phyloP scores from a whole-genome alignment of 2,329 filamentous ascomycete genomes.

The Dactylellina parvicollis region DNA sequence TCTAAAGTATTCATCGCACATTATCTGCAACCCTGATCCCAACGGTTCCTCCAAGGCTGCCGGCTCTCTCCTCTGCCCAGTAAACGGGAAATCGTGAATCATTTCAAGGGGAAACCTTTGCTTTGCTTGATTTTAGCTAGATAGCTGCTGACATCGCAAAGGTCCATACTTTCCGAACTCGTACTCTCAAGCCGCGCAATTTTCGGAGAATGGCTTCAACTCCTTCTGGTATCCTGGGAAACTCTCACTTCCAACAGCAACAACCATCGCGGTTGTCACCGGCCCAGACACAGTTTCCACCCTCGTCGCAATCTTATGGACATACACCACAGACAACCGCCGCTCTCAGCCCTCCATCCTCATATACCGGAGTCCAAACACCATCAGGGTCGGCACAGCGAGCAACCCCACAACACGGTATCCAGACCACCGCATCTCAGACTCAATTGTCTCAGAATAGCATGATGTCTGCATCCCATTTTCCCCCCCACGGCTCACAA shows the following conservation, averaged over 20 bases:
- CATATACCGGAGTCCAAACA: constrained; percentile 65
- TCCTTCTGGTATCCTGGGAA: constrained; percentile 23
- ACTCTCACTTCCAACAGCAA: constrained; percentile 30
- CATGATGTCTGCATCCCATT: constrained; percentile 69
- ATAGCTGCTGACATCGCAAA: not conserved
- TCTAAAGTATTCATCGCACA: too few relatives aligned
- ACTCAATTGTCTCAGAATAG: constrained; percentile 45
- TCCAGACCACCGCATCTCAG: constrained; percentile 5
- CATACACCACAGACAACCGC: constrained; percentile 68
- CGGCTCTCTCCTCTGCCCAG: too few relatives aligned
- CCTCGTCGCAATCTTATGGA: constrained; percentile 74
- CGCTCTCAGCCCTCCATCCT: constrained; percentile 64
- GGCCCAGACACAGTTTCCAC: constrained; percentile 75
- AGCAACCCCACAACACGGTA: constrained; percentile 22
- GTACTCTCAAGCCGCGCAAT: not conserved
- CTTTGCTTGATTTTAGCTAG: too few relatives aligned
- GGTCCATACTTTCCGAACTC: not conserved
- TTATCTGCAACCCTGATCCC: too few relatives aligned
- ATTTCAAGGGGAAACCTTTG: too few relatives aligned
- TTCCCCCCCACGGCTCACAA: constrained; percentile 78
- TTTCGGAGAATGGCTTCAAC: constrained; percentile 23
- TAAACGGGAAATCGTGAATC: too few relatives aligned
- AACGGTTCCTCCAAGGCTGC: too few relatives aligned
- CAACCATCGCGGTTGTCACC: constrained; percentile 18
- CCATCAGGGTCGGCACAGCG: constrained; percentile 61